Base-by-base conservation (phyloP, 257 asterid species). In the Lavandula angustifolia region DNA sequence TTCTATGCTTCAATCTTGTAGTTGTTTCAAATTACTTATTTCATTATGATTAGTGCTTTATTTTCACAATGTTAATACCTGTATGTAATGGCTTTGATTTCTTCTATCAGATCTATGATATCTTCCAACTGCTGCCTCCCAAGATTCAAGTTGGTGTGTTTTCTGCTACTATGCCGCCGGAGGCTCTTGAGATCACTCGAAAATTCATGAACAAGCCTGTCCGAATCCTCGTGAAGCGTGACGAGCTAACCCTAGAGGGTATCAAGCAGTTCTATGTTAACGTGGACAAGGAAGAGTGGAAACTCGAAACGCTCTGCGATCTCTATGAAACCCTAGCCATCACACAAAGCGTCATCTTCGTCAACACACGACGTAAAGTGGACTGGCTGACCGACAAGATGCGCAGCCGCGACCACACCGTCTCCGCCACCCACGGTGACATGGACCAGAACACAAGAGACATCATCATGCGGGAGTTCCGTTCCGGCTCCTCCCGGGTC, bases 401-500 rank as follows among this genome's bases (percentile, higher is more conserved):
- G 27, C 27, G 27, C 27, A 22, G 27, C 27, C 27, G 27, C 27
- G 27, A 22, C 27, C 27, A 22, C 27, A 22, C 27, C 27, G 27
- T 22, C 27, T 22, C 27, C 27, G 27, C 27, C 27, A 22, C 27
- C 27, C 27, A 22, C 27, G 27, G 27, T 22, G 85, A 82, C 78
- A 83, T 83, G 88, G 88, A 83, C 75, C 88, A 83, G 68, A 83
- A 80, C 54, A 80, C 88, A 0, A 67, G 88, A 68, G 88, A 83
- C 32, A 77, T 83, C 22, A 83, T 83, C 52, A 83, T 83, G 88
- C 71, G 88, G n/a, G 88, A 83, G 53, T 83, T 83, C 76, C 44
- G 89, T 22, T 80, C 89, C 3, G 89, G 89, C 0, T 83, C 86
- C 14, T 83, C 89, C 33, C 78, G 89, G 1, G 86, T 80, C 29